A percentile compares a stretch with the other conserved stretches of the same genome.
phyloP scores from a whole-genome alignment of 139 green algal species.

The Dunaliella primolecta region DNA sequence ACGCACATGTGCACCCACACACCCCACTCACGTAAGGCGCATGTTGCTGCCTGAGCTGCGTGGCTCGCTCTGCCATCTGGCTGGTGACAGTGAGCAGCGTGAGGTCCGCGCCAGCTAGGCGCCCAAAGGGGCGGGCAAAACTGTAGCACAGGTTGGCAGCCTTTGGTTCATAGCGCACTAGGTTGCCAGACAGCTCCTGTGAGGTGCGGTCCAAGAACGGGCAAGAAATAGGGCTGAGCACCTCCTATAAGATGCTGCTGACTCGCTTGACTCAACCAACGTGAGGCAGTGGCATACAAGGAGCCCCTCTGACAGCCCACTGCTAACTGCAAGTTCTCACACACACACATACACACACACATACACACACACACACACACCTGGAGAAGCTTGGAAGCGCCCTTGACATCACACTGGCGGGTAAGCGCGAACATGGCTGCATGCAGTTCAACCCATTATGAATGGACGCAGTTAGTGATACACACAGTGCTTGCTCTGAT shows the following conservation, averaged over 20 bases:
- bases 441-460: too few relatives aligned
- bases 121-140: conserved; percentile 41
- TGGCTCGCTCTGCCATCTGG: conserved; percentile 42
- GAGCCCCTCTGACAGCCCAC: too few relatives aligned
- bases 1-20: background rate
- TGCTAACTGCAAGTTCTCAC: too few relatives aligned
- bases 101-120: conserved; percentile 43
- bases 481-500: too few relatives aligned
- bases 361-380: too few relatives aligned
- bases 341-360: too few relatives aligned
- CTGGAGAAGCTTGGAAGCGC: conserved; percentile 40
- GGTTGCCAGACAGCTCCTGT: conserved; percentile 37
- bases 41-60: conserved; percentile 46
- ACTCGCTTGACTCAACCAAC: too few relatives aligned
- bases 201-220: too few relatives aligned
- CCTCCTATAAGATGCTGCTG: too few relatives aligned
- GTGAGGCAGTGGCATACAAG: too few relatives aligned
- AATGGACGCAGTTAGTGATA: too few relatives aligned
- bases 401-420: conserved; percentile 45
- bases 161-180: conserved; percentile 52
- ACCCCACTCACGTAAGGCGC: conserved; percentile 39
- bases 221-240: too few relatives aligned
- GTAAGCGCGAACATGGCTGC: conserved; percentile 39
- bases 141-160: conserved; percentile 50
- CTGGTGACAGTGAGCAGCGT: conserved; percentile 36